Percentiles rank a stretch among this genome's conserved stretches.
Evolutionary conservation across 1,284 basidiomycete species (phyloP).

Genomic region (Xerocomus amazonicus): DNA sequence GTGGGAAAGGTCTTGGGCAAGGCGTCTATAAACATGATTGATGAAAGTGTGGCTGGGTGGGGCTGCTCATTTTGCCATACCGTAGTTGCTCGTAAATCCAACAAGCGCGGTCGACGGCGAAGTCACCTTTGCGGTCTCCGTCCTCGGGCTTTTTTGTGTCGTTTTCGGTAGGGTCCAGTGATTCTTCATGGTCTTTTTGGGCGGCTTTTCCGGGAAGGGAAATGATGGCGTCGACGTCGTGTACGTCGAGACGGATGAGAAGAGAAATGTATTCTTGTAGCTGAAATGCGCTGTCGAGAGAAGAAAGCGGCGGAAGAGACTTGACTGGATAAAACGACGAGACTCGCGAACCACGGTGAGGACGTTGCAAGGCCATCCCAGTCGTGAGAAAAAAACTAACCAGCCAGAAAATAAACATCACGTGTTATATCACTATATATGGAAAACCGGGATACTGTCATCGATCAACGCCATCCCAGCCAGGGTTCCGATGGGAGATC

Average conservation of each 20-base stretch:
- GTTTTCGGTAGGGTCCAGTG: slow-evolving; percentile 39
- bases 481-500: slow-evolving; percentile 11
- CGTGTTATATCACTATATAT: slow-evolving; percentile 10
- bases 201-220: slow-evolving; percentile 55
- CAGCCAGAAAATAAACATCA: slow-evolving; percentile 10
- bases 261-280: slow-evolving; percentile 93
- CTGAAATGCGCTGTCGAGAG: slow-evolving; percentile 88
- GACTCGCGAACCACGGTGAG: slow-evolving; percentile 69
- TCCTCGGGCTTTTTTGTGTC: slow-evolving; percentile 39
- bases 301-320: slow-evolving; percentile 58
- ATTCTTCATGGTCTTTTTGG: slow-evolving; percentile 37
- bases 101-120: slow-evolving; percentile 73
- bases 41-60: neutral
- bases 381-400: neutral
- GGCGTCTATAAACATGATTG: slow-evolving; percentile 53
- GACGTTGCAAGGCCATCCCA: slow-evolving; percentile 46
- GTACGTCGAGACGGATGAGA: slow-evolving; percentile 80
- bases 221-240: slow-evolving; percentile 83
- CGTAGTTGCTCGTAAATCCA: slow-evolving; percentile 96
- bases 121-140: slow-evolving; percentile 44
- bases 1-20: slow-evolving; percentile 89
- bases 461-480: slow-evolving; percentile 3
- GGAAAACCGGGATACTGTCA: slow-evolving; percentile 2
- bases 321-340: slow-evolving; percentile 75
- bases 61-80: slow-evolving; percentile 40